phyloP scores from a whole-genome alignment of 1,284 basidiomycete genomes.

The Anthracocystis panici-leucophaei region DNA sequence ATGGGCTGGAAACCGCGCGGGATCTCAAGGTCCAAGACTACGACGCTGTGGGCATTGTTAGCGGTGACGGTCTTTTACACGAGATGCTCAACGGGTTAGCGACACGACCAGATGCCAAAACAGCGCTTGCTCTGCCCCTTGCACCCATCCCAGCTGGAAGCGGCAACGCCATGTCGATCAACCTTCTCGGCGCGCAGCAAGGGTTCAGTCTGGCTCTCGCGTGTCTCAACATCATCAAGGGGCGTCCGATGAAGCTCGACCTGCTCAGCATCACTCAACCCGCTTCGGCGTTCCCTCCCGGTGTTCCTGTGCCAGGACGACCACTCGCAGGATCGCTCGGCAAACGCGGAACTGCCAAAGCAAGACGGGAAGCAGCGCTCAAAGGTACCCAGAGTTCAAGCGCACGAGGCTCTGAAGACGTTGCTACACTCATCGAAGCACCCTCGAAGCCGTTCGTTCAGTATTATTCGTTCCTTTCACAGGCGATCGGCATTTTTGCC shows the following conservation, averaged over 20 bases:
- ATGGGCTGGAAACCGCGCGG: conserved; percentile 80
- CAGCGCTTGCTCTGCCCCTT: conserved; percentile 81
- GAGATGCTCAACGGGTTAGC: conserved; percentile 94
- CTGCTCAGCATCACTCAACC: conserved; percentile 83
- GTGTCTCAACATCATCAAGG: conserved; percentile 87
- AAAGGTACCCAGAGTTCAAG: conserved; percentile 18
- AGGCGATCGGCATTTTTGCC: conserved; percentile 89
- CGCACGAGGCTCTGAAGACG: conserved; percentile 31
- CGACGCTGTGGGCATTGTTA: conserved; percentile 81
- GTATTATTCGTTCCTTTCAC: conserved; percentile 87
- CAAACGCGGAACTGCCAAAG: conserved; percentile 16
- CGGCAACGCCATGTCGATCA: conserved; percentile 83
- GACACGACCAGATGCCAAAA: conserved; percentile 76
- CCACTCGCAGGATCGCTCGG: conserved; percentile 6
- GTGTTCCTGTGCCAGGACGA: conserved; percentile 29
- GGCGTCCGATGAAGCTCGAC: conserved; percentile 80
- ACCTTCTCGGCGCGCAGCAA: conserved; percentile 73
- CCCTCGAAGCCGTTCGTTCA: conserved; percentile 58
- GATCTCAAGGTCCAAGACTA: conserved; percentile 75
- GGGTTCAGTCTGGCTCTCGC: conserved; percentile 72
- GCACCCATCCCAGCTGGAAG: conserved; percentile 89
- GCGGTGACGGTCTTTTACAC: conserved; percentile 89
- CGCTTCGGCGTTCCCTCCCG: conserved; percentile 59
- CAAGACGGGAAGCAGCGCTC: conserved; percentile 9
- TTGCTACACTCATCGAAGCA: conserved; percentile 37